Percentiles rank a stretch among this genome's conserved stretches.
Conservation (phyloP, 2,329 filamentous ascomycete genomes). For the Aspergillus fructus region DNA sequence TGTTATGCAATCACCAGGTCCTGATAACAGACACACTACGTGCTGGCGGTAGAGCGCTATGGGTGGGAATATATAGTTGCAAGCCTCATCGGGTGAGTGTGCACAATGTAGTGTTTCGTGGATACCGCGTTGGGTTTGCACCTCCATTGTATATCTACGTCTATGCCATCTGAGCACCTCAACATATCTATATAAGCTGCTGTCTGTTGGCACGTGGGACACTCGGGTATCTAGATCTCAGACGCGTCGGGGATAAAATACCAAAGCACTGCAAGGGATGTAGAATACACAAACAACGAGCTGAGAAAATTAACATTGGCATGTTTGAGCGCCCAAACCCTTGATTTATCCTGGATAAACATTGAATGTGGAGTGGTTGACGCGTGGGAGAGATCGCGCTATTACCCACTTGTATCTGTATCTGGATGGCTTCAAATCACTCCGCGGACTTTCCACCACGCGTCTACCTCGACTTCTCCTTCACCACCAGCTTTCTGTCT, state of each 20-base stretch:
- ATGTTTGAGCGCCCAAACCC: background rate
- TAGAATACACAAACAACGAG: background rate
- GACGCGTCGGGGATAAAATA: background rate
- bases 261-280: background rate
- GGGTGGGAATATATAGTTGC: too few relatives aligned
- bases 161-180: too few relatives aligned
- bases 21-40: too few relatives aligned
- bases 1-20: too few relatives aligned
- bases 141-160: too few relatives aligned
- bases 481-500: background rate
- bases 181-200: background rate
- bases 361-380: conserved; percentile 5
- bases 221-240: background rate
- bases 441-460: conserved; percentile 4
- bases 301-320: background rate
- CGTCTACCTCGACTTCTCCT: conserved; percentile 3
- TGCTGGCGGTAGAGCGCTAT: too few relatives aligned
- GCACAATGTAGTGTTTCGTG: too few relatives aligned
- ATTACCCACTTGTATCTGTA: conserved; percentile 2
- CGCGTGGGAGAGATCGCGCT: conserved; percentile 11
- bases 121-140: too few relatives aligned
- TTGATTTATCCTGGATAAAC: background rate
- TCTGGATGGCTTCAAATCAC: conserved; percentile 1
- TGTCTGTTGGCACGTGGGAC: background rate
- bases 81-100: too few relatives aligned